phyloP scores from a whole-genome alignment of 148 eudicot genomes.

The Cornus kousa region DNA sequence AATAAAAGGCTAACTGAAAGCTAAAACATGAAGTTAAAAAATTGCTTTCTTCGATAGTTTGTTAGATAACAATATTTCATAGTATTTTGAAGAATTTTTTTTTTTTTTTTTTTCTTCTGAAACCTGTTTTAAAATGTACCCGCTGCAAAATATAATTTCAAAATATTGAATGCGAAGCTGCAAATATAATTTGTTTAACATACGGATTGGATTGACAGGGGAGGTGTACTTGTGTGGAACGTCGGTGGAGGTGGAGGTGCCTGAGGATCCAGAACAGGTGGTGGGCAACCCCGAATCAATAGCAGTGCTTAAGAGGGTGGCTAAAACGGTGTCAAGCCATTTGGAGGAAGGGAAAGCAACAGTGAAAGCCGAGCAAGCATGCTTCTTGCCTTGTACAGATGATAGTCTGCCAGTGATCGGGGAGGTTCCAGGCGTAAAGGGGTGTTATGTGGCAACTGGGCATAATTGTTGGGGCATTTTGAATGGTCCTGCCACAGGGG shows the following conservation, averaged over 20 bases:
- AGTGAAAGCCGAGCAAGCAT: conserved; percentile 88
- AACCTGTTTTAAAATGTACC: no score
- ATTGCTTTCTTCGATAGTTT: no score
- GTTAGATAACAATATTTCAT: no score
- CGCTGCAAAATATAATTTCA: not conserved
- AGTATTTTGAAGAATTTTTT: no score
- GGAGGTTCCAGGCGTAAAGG: conserved; percentile 62
- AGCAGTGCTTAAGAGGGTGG: conserved; percentile 63
- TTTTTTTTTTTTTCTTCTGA: no score
- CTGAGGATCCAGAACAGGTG: conserved; percentile 65
- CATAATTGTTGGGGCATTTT: conserved; percentile 92
- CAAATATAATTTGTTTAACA: not conserved
- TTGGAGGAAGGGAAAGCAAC: conserved; percentile 57
- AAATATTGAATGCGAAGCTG: not conserved
- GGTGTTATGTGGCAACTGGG: conserved; percentile 84
- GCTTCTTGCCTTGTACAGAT: conserved; percentile 78
- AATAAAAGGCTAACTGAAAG: no score
- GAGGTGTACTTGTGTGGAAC: conserved; percentile 90
- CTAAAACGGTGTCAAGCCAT: conserved; percentile 63
- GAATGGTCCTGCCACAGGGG: conserved; percentile 89
- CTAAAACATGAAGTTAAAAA: no score
- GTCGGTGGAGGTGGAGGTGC: conserved; percentile 71
- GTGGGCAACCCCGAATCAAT: conserved; percentile 64
- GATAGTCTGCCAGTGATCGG: conserved; percentile 75
- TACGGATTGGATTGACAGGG: conserved; percentile 37